Evolutionary conservation across 306 rosid genomes (phyloP).

Genomic region (Fagus sylvatica): DNA sequence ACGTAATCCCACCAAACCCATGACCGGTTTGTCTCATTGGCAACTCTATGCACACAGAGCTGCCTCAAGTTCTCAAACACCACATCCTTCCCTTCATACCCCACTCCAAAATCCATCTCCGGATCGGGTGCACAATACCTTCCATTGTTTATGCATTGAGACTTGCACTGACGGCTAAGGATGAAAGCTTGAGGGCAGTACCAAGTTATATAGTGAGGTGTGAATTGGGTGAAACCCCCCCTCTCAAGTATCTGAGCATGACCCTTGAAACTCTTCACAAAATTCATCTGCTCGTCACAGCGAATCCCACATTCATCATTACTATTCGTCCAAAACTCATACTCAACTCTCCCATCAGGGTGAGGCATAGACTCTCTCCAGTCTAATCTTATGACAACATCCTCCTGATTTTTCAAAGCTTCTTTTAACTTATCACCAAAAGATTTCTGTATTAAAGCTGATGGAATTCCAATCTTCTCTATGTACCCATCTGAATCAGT

Average conservation of each 20-base stretch:
- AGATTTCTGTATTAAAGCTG: constrained; percentile 68
- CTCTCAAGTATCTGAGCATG: constrained; percentile 98
- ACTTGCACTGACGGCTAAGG: constrained; percentile 67
- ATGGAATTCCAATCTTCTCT: constrained; percentile 70
- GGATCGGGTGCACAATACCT: constrained; percentile 96
- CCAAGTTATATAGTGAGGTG: constrained; percentile 96
- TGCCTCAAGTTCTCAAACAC: constrained; percentile 93
- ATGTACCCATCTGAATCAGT: constrained; percentile 65
- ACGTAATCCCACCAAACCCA: constrained; percentile 99
- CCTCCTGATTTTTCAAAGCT: constrained; percentile 44
- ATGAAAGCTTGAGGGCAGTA: constrained; percentile 72
- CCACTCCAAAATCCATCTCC: constrained; percentile 70
- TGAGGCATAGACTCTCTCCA: constrained; percentile 93
- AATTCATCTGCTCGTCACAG: constrained; percentile 85
- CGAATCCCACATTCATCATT: constrained; percentile 93
- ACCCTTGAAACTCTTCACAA: constrained; percentile 81
- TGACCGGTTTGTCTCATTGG: constrained; percentile 67
- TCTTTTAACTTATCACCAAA: constrained; percentile 71
- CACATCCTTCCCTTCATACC: constrained; percentile 90
- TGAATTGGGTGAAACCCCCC: constrained; percentile 73
- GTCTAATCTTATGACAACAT: constrained; percentile 64
- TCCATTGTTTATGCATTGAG: constrained; percentile 90
- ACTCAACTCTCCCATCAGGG: constrained; percentile 86
- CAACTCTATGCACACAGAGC: constrained; percentile 91
- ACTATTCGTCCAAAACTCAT: constrained; percentile 97